Conservation (phyloP, 495 filamentous ascomycete species). For the Penicilliopsis zonata region DNA sequence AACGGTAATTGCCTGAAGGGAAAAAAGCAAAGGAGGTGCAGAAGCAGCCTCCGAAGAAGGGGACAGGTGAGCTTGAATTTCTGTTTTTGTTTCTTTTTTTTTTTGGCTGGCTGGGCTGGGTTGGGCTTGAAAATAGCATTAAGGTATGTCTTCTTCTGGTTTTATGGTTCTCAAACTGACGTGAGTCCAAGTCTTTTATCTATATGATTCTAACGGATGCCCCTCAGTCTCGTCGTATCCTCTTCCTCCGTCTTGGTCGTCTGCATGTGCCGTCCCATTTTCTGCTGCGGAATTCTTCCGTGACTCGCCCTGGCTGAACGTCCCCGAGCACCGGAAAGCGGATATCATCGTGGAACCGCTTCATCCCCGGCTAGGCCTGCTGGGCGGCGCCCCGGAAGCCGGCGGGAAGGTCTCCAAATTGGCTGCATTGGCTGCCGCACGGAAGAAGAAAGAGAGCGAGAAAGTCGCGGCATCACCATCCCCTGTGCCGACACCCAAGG, state of each 20-base stretch:
- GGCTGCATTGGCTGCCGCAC: constrained; percentile 75
- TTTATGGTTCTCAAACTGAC: constrained; percentile 22
- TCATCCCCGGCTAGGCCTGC: constrained; percentile 46
- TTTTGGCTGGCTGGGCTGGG: constrained; percentile 27
- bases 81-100: constrained; percentile 10
- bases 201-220: constrained; percentile 37
- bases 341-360: constrained; percentile 53
- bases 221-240: constrained; percentile 26
- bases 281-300: constrained; percentile 55
- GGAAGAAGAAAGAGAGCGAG: constrained; percentile 66
- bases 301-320: constrained; percentile 77
- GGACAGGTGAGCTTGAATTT: constrained; percentile 35
- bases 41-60: constrained; percentile 29
- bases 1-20: constrained; percentile 29
- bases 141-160: constrained; percentile 1
- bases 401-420: constrained; percentile 73
- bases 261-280: constrained; percentile 16
- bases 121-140: constrained; percentile 8
- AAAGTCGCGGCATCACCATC: constrained; percentile 25
- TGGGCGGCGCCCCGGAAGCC: constrained; percentile 59
- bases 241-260: constrained; percentile 7
- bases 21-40: constrained; percentile 30
- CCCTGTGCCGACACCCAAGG: constrained; percentile 4
- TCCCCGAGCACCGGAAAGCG: constrained; percentile 56
- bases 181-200: constrained; percentile 20